These are phyloP conservation scores for Drechslerella coelobrocha DNA, from an alignment of 2,329 filamentous ascomycete genomes.

Conservation along the genomic window DNA sequence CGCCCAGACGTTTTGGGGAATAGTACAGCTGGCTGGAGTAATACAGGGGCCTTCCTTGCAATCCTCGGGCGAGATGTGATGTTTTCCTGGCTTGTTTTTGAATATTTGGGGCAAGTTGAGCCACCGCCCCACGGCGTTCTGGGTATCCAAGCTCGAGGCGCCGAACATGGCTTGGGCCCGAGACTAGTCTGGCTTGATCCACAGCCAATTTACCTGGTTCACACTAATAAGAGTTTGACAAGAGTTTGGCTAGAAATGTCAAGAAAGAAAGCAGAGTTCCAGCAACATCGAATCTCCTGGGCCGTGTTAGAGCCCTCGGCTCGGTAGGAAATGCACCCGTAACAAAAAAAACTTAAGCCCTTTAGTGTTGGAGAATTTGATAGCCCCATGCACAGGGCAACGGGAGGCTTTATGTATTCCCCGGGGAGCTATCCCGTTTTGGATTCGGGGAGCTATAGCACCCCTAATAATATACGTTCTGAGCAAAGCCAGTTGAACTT, in stretches of 20 bases:
- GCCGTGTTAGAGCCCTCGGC: not conserved
- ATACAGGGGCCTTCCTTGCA: conserved; percentile 3
- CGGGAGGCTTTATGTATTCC: not conserved
- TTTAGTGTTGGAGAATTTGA: too few relatives aligned
- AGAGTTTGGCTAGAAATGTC: not conserved
- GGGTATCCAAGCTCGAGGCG: not conserved
- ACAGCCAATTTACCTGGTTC: conserved; percentile 40
- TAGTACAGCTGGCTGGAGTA: not conserved
- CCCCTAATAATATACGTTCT: not conserved
- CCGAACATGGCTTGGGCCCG: not conserved
- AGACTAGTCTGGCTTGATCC: conserved; percentile 8
- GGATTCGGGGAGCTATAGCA: not conserved
- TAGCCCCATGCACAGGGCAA: not conserved
- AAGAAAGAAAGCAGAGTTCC: not conserved
- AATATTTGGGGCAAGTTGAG: not conserved
- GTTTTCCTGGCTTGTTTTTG: not conserved
- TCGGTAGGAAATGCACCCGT: not conserved
- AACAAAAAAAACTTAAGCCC: not conserved
- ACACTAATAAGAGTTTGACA: conserved; percentile 19
- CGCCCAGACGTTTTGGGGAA: not conserved
- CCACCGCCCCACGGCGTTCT: conserved; percentile 5
- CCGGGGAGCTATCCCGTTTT: conserved; percentile 2
- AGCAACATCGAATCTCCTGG: not conserved
- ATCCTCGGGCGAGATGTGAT: not conserved
- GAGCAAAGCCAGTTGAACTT: not conserved